These are phyloP conservation scores for Lepidium didymum DNA, from an alignment of 345 rosid species.

Conservation along the genomic window DNA sequence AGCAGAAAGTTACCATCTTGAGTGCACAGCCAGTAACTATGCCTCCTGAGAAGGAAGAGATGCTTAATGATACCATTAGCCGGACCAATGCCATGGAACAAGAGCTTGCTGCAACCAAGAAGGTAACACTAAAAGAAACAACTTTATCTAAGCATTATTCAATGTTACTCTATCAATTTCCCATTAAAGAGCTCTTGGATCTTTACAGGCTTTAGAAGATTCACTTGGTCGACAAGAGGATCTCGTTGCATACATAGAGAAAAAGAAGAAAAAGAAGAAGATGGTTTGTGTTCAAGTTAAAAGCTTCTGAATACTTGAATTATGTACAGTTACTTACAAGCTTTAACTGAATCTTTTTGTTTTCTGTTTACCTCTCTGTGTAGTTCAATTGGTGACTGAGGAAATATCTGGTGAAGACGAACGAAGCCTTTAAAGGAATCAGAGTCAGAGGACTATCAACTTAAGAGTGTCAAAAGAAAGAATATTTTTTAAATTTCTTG, in stretches of 20 bases:
- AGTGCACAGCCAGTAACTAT: constrained; percentile 42
- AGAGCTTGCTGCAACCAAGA: constrained; percentile 61
- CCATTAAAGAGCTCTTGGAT: background rate
- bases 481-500: too few relatives aligned
- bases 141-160: background rate
- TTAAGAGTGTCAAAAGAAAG: too few relatives aligned
- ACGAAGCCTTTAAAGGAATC: background rate
- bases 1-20: constrained; percentile 43
- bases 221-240: constrained; percentile 56
- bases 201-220: constrained; percentile 59
- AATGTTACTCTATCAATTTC: background rate
- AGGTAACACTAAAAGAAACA: constrained; percentile 31
- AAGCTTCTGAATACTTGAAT: background rate
- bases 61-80: constrained; percentile 50
- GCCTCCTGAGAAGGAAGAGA: constrained; percentile 68
- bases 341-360: background rate
- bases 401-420: background rate
- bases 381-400: background rate
- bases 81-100: constrained; percentile 54
- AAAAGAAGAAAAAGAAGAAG: constrained; percentile 75
- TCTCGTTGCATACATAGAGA: constrained; percentile 55
- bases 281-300: constrained; percentile 21
- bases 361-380: background rate
- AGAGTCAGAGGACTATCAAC: background rate
- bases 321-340: background rate